Percentiles rank a stretch among this genome's conserved stretches.
Conservation (phyloP, 2,329 filamentous ascomycete species). For the Shiraia bambusicola region DNA sequence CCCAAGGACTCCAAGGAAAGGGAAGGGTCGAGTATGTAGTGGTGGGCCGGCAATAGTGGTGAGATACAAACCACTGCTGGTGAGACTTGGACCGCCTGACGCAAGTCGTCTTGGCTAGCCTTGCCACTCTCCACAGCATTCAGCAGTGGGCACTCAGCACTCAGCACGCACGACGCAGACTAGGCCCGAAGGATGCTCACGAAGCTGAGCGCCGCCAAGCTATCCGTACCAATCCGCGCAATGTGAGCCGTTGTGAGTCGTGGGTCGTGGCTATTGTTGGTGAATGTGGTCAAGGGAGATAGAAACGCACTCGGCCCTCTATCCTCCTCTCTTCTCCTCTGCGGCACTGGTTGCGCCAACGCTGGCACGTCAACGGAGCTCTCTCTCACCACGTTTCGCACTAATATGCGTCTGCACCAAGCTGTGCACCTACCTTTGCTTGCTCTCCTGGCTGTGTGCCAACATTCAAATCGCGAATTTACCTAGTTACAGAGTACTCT, state of each 20-base stretch:
- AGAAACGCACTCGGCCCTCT: neutral
- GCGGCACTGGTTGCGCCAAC: neutral
- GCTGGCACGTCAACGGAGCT: neutral
- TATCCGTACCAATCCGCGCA: conserved; percentile 8
- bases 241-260: too few species aligned
- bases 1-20: too few species aligned
- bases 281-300: neutral
- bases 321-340: conserved; percentile 2
- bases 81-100: conserved; percentile 25
- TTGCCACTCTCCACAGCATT: conserved; percentile 24
- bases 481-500: too few species aligned
- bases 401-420: neutral
- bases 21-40: conserved; percentile 8
- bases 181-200: conserved; percentile 2
- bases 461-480: neutral
- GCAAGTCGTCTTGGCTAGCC: conserved; percentile 16
- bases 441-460: conserved; percentile 6
- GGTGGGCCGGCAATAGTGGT: conserved; percentile 10
- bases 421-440: too few species aligned
- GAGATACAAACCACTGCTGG: conserved; percentile 10
- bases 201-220: conserved; percentile 16
- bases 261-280: conserved; percentile 3
- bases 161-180: conserved; percentile 15
- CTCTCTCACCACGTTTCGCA: conserved; percentile 1
- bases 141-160: too few species aligned